phyloP scores from a whole-genome alignment of 75 land plant species.

The Picea sitchensis region DNA sequence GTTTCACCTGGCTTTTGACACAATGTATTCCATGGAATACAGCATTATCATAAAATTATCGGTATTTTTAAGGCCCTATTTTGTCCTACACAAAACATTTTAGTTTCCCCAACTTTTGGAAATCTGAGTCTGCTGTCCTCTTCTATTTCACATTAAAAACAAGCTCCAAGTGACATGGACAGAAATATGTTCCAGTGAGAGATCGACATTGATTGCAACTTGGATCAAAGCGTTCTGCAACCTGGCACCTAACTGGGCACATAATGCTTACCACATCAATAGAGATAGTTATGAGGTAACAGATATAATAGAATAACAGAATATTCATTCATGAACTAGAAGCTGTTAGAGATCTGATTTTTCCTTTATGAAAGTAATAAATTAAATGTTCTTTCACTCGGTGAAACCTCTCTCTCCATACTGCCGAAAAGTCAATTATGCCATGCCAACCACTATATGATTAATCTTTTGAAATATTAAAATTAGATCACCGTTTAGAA shows the following conservation, averaged over 20 bases:
- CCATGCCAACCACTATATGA: no score
- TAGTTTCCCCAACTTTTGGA: background rate
- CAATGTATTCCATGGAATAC: background rate
- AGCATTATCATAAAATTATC: background rate
- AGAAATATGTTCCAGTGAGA: background rate
- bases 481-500: no score
- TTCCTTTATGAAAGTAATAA: no score
- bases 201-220: background rate
- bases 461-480: no score
- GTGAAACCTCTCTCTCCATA: no score
- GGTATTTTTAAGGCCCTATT: background rate
- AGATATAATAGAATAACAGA: background rate
- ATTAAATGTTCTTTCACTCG: no score
- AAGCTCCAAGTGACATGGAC: background rate
- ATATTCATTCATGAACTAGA: conserved; percentile 1
- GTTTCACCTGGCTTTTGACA: background rate
- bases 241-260: background rate
- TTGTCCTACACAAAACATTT: background rate
- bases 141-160: background rate
- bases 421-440: no score
- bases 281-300: background rate
- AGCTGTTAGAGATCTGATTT: no score
- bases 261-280: background rate
- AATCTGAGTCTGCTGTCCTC: background rate
- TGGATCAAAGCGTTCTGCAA: background rate